A percentile compares a stretch with the other conserved stretches of the same genome.
Evolutionary conservation across 2,329 filamentous ascomycete species (phyloP).

Genomic region (Penicillium olsonii): DNA sequence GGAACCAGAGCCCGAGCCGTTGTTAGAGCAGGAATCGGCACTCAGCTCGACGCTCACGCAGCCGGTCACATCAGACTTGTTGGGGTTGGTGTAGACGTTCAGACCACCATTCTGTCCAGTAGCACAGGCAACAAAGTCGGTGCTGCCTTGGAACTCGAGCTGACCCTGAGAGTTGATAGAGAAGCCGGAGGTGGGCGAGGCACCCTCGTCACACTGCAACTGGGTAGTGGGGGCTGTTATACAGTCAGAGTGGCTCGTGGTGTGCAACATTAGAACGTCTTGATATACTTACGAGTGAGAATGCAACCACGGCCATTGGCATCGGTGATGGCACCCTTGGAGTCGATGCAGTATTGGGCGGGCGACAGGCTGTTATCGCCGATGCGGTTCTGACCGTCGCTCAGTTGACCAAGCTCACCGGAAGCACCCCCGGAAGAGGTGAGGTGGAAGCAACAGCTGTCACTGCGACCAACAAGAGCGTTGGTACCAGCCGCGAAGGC

Average conservation of each 20-base stretch:
- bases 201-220: conserved; percentile 62
- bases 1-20: conserved; percentile 17
- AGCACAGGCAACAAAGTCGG: conserved; percentile 62
- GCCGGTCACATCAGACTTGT: conserved; percentile 32
- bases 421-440: conserved; percentile 51
- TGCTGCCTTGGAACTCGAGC: conserved; percentile 54
- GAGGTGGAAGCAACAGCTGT: conserved; percentile 56
- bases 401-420: conserved; percentile 61
- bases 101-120: conserved; percentile 47
- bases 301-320: conserved; percentile 61
- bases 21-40: conserved; percentile 39
- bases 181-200: conserved; percentile 57
- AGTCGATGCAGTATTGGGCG: conserved; percentile 58
- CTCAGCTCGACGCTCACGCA: conserved; percentile 37
- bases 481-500: conserved; percentile 45
- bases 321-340: conserved; percentile 58
- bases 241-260: conserved; percentile 11
- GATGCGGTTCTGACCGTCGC: conserved; percentile 63
- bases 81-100: conserved; percentile 45
- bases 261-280: background rate
- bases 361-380: conserved; percentile 49
- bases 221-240: conserved; percentile 55
- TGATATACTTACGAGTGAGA: conserved; percentile 54
- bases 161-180: conserved; percentile 55
- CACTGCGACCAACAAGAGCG: conserved; percentile 41